These are phyloP conservation scores for Sordariomycetes sp. DNA, from an alignment of 2,329 filamentous ascomycete species.

Conservation along the genomic window DNA sequence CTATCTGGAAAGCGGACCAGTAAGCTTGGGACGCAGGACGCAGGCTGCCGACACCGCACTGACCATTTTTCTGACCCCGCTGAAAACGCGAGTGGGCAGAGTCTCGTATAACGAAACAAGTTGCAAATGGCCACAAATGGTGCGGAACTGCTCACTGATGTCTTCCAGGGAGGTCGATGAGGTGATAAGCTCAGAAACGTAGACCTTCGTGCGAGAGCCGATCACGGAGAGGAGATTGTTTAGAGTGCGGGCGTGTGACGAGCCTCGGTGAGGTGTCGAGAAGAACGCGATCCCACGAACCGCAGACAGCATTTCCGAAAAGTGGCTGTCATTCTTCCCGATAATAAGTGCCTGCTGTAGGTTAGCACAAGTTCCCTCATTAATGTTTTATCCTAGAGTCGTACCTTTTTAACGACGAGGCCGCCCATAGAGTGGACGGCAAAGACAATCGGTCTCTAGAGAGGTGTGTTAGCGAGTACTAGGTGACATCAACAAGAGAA, in stretches of 20 bases:
- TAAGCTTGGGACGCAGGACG: not conserved
- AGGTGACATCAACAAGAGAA: not conserved
- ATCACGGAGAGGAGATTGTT: not conserved
- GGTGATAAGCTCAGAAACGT: not conserved
- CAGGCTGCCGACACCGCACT: not conserved
- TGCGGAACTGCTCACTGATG: not conserved
- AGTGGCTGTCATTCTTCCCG: not conserved
- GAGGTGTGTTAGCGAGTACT: not conserved
- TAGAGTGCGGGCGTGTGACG: not conserved
- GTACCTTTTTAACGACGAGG: constrained; percentile 1
- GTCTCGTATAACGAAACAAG: constrained; percentile 1
- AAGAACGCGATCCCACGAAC: not conserved
- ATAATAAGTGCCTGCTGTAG: not conserved
- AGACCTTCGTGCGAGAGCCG: not conserved
- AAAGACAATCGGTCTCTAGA: not conserved
- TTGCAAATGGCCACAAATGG: not conserved
- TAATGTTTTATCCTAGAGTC: not conserved
- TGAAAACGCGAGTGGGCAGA: not conserved
- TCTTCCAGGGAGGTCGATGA: not conserved
- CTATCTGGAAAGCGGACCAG: not conserved
- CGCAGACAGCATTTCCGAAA: not conserved
- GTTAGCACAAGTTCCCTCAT: not conserved
- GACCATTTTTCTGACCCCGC: not conserved
- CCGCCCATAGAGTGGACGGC: constrained; percentile 1
- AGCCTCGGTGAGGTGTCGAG: not conserved